Evolutionary conservation across 805 yeast genomes (phyloP).

Genomic region (Debaryomyces hansenii): DNA sequence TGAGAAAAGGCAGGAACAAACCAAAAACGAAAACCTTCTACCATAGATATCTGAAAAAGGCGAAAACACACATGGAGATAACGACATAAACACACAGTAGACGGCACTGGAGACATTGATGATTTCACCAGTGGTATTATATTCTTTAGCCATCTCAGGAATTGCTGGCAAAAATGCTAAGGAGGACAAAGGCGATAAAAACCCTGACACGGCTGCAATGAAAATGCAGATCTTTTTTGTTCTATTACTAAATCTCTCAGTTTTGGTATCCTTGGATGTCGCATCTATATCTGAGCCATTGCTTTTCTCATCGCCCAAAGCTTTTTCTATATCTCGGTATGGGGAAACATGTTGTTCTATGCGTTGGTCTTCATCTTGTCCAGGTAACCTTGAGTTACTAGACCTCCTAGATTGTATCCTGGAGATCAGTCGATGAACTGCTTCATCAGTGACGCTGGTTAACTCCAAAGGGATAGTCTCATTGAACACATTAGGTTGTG

Average conservation of each 20-base stretch:
- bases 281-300: background rate
- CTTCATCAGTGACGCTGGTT: constrained; percentile 17
- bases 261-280: background rate
- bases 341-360: background rate
- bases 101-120: constrained; percentile 52
- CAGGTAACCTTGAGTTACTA: background rate
- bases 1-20: constrained; percentile 34
- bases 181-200: constrained; percentile 45
- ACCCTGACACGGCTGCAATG: constrained; percentile 27
- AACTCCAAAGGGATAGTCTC: constrained; percentile 17
- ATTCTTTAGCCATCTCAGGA: constrained; percentile 45
- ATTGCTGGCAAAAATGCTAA: constrained; percentile 54
- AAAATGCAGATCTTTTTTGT: constrained; percentile 5
- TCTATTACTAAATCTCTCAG: constrained; percentile 1
- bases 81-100: constrained; percentile 51
- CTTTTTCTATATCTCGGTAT: background rate
- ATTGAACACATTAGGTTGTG: constrained; percentile 2
- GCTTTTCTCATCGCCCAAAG: background rate
- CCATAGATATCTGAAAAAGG: constrained; percentile 59
- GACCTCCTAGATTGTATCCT: constrained; percentile 19
- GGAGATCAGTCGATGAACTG: constrained; percentile 17
- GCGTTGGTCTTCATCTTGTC: background rate
- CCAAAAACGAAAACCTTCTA: constrained; percentile 42
- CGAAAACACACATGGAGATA: constrained; percentile 50
- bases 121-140: constrained; percentile 46